These are phyloP conservation scores for Pseudotsuga menziesii DNA, from an alignment of 75 land plant species.

Conservation along the genomic window DNA sequence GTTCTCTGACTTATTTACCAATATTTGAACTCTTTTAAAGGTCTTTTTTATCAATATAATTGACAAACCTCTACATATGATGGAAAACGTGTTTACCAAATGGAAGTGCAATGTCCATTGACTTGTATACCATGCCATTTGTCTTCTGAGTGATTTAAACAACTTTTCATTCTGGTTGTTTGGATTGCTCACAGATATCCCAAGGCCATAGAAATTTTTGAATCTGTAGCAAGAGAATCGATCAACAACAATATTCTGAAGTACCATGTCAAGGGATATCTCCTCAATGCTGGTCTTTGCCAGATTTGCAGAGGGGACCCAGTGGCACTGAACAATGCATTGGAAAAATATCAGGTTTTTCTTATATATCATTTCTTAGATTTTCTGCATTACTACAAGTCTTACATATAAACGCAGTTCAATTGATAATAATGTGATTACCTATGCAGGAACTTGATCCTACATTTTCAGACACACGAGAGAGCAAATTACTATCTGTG, in stretches of 20 bases:
- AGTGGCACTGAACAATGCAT: conserved; percentile 75
- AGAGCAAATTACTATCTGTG: conserved; percentile 75
- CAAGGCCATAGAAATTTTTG: conserved; percentile 82
- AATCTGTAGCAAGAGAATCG: conserved; percentile 69
- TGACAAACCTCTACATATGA: background rate
- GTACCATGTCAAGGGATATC: conserved; percentile 90
- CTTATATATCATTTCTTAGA: conserved; percentile 1
- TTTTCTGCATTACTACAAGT: background rate
- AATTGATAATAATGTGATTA: background rate
- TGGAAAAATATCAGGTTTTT: conserved; percentile 84
- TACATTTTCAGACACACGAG: conserved; percentile 84
- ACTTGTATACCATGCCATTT: background rate
- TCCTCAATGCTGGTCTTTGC: conserved; percentile 92
- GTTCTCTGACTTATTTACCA: background rate
- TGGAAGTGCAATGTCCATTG: background rate
- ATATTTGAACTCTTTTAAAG: background rate
- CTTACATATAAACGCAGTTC: background rate
- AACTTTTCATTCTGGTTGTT: background rate
- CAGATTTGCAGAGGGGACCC: conserved; percentile 75
- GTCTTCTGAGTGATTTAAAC: background rate
- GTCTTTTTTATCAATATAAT: background rate
- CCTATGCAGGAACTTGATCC: conserved; percentile 87
- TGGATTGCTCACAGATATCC: conserved; percentile 50
- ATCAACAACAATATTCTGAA: conserved; percentile 77
- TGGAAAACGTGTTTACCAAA: background rate